Percentiles rank a stretch among this genome's conserved stretches.
phyloP scores from a whole-genome alignment of 2,329 filamentous ascomycete genomes.

The Ramularia endophylla region DNA sequence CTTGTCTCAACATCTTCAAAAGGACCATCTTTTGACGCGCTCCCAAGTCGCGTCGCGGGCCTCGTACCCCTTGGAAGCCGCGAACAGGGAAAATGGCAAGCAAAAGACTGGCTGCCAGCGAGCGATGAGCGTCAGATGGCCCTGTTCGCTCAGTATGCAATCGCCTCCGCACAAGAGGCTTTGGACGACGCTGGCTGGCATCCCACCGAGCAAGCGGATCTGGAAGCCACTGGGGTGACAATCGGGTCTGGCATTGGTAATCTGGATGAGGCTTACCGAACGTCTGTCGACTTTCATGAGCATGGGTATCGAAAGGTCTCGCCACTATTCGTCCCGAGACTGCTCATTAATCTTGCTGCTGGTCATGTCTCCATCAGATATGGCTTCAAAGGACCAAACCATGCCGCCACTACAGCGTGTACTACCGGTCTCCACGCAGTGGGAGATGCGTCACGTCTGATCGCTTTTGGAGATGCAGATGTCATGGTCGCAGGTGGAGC shows the following conservation, averaged over 20 bases:
- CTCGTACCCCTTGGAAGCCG: constrained; percentile 59
- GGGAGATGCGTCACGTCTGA: constrained; percentile 88
- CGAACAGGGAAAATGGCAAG: constrained; percentile 41
- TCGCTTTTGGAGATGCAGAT: constrained; percentile 83
- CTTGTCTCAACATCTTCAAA: constrained; percentile 65
- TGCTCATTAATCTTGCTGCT: constrained; percentile 91
- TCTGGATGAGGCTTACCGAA: constrained; percentile 82
- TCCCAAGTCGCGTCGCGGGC: constrained; percentile 82
- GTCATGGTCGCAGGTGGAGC: constrained; percentile 96
- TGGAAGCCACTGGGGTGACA: constrained; percentile 79
- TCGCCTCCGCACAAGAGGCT: constrained; percentile 81
- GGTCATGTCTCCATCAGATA: constrained; percentile 93
- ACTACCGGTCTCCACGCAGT: constrained; percentile 94
- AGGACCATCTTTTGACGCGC: constrained; percentile 58
- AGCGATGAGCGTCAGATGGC: constrained; percentile 74
- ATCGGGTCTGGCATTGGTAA: constrained; percentile 95
- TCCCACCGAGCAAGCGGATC: constrained; percentile 53
- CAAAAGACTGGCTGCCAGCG: constrained; percentile 40
- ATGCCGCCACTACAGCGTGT: constrained; percentile 88
- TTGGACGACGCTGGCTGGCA: constrained; percentile 76
- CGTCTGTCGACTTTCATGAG: constrained; percentile 67
- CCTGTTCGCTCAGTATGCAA: constrained; percentile 84
- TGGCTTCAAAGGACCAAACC: constrained; percentile 84
- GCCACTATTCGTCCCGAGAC: constrained; percentile 84
- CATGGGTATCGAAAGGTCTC: constrained; percentile 88